Evolutionary conservation across 116 monocot genomes (phyloP).

Genomic region (Cymodocea nodosa): DNA sequence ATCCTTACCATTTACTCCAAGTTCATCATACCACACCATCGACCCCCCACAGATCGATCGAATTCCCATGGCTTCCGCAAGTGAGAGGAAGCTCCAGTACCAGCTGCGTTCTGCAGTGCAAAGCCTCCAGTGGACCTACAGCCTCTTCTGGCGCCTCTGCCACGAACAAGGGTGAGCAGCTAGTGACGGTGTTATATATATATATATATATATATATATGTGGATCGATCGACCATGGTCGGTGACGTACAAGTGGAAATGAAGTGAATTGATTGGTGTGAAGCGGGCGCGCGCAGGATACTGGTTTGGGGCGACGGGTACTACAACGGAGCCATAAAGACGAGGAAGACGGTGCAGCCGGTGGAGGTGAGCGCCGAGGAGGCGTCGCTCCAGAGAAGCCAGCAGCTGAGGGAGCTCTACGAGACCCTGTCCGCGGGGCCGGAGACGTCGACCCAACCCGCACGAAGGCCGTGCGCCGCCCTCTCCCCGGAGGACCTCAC

Average conservation of each 20-base stretch:
- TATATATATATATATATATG: too few species aligned
- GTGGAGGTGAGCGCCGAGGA: slow-evolving; percentile 50
- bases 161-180: slow-evolving; percentile 46
- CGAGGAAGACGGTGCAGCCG: slow-evolving; percentile 82
- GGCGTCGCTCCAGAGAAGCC: slow-evolving; percentile 47
- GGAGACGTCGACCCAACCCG: slow-evolving; percentile 6
- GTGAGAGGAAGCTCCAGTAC: slow-evolving; percentile 22
- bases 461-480: slow-evolving; percentile 50
- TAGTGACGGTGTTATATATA: too few species aligned
- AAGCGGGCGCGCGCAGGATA: slow-evolving; percentile 16
- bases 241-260: too few species aligned
- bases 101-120: slow-evolving; percentile 42
- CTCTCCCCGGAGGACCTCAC: slow-evolving; percentile 83
- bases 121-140: slow-evolving; percentile 75
- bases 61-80: neutral
- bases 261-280: too few species aligned
- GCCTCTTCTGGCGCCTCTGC: slow-evolving; percentile 73
- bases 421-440: slow-evolving; percentile 38
- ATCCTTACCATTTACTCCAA: too few species aligned
- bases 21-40: too few species aligned
- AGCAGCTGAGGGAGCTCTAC: slow-evolving; percentile 74
- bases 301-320: slow-evolving; percentile 83
- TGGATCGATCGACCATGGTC: too few species aligned
- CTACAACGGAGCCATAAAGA: slow-evolving; percentile 87
- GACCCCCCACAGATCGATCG: too few species aligned